Evolutionary conservation across 179 eudicot species (phyloP).

Genomic region (Nepenthes alata): DNA sequence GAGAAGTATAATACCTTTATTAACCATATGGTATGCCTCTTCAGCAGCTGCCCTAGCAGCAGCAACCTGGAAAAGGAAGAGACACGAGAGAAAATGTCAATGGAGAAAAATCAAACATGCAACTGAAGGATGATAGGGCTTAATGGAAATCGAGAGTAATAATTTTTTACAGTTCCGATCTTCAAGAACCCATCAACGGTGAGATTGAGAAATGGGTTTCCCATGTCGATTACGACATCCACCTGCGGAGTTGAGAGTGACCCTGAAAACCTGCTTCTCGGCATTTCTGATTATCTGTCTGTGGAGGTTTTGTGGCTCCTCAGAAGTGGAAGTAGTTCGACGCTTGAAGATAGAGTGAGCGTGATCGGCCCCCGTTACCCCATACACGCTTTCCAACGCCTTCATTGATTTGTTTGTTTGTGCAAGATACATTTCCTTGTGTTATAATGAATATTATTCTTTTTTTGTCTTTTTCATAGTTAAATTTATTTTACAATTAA

Average conservation of each 20-base stretch:
- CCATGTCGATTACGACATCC: constrained; percentile 48
- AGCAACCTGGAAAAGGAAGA: constrained; percentile 44
- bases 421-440: too few species aligned
- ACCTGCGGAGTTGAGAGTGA: constrained; percentile 30
- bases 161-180: constrained; percentile 51
- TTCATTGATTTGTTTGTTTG: too few species aligned
- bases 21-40: constrained; percentile 47
- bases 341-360: too few species aligned
- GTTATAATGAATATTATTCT: too few species aligned
- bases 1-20: constrained; percentile 23
- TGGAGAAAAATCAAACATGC: background rate
- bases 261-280: constrained; percentile 31
- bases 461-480: too few species aligned
- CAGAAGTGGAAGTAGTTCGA: too few species aligned
- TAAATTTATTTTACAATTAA: too few species aligned
- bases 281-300: constrained; percentile 26
- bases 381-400: too few species aligned
- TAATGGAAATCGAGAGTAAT: background rate
- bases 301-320: too few species aligned
- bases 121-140: background rate
- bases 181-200: constrained; percentile 70
- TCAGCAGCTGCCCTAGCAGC: constrained; percentile 52
- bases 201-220: constrained; percentile 55
- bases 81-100: background rate
- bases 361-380: too few species aligned